phyloP scores from a whole-genome alignment of 306 rosid species.

The Hylodesmum podocarpum region DNA sequence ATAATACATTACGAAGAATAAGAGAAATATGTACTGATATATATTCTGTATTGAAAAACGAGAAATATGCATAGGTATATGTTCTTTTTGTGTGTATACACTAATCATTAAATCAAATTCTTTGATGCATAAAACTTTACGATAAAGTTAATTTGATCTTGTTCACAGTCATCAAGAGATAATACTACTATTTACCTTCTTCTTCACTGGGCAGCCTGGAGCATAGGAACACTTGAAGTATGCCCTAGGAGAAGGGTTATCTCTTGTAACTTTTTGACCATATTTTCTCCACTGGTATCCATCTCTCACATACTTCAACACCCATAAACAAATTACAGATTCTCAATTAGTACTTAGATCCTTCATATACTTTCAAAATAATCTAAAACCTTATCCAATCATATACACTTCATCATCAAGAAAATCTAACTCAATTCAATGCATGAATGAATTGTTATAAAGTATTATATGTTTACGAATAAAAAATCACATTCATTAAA shows the following conservation, averaged over 20 bases:
- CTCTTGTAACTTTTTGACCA: constrained; percentile 93
- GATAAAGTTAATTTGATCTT: not conserved
- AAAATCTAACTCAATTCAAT: too few relatives aligned
- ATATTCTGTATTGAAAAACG: too few relatives aligned
- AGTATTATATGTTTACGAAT: too few relatives aligned
- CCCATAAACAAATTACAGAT: not conserved
- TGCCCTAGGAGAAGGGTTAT: constrained; percentile 97
- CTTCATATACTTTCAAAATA: not conserved
- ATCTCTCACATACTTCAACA: constrained; percentile 69
- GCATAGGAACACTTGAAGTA: constrained; percentile 89
- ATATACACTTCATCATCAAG: too few relatives aligned
- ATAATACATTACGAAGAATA: not conserved
- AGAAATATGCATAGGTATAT: too few relatives aligned
- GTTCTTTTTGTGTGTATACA: too few relatives aligned
- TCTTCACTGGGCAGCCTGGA: constrained; percentile 83
- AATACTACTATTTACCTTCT: constrained; percentile 53
- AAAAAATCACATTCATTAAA: too few relatives aligned
- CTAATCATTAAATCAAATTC: too few relatives aligned
- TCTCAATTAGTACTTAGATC: not conserved
- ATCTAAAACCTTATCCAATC: too few relatives aligned
- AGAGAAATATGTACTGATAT: too few relatives aligned
- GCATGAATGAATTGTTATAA: too few relatives aligned
- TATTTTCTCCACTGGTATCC: constrained; percentile 98
- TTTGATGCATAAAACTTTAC: not conserved
- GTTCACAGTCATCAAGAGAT: not conserved